Evolutionary conservation across 225 moss, liverwort and hornwort genomes (phyloP).

Genomic region (Polytrichum commune): DNA sequence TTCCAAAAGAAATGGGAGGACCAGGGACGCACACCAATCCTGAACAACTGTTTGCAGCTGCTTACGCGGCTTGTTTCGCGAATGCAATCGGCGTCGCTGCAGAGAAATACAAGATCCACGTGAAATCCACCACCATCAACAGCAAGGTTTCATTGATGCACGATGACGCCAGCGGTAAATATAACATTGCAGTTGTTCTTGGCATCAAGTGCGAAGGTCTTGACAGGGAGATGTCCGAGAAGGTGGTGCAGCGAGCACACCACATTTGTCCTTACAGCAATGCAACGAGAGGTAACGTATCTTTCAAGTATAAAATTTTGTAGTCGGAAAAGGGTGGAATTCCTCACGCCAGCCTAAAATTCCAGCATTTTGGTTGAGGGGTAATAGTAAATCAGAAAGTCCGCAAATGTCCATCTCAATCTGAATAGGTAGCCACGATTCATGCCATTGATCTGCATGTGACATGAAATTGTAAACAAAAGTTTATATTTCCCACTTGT

Average conservation of each 20-base stretch:
- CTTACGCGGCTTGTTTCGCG: slow-evolving; percentile 59
- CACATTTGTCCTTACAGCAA: slow-evolving; percentile 62
- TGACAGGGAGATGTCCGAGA: slow-evolving; percentile 45
- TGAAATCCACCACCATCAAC: slow-evolving; percentile 41
- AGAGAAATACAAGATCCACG: slow-evolving; percentile 34
- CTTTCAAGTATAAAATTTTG: slow-evolving; percentile 38
- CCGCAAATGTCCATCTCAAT: too few relatives aligned
- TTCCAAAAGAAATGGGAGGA: slow-evolving; percentile 51
- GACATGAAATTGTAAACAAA: too few relatives aligned
- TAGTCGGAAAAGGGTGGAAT: slow-evolving; percentile 13
- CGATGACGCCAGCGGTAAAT: slow-evolving; percentile 14
- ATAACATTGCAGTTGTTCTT: slow-evolving; percentile 36
- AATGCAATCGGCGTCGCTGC: slow-evolving; percentile 47
- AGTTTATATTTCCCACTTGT: too few relatives aligned
- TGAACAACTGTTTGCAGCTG: slow-evolving; percentile 60
- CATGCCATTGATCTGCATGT: too few relatives aligned
- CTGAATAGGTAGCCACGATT: too few relatives aligned
- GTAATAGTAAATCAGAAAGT: too few relatives aligned
- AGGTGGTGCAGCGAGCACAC: slow-evolving; percentile 47
- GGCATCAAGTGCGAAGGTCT: slow-evolving; percentile 51
- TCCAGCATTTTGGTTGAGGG: too few relatives aligned
- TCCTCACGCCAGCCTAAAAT: background rate
- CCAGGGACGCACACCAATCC: slow-evolving; percentile 60
- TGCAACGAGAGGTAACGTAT: slow-evolving; percentile 52
- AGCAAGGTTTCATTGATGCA: slow-evolving; percentile 39